Base-by-base conservation (phyloP, 2,329 filamentous ascomycete genomes). In the Arthrobotrys entomopaga region DNA sequence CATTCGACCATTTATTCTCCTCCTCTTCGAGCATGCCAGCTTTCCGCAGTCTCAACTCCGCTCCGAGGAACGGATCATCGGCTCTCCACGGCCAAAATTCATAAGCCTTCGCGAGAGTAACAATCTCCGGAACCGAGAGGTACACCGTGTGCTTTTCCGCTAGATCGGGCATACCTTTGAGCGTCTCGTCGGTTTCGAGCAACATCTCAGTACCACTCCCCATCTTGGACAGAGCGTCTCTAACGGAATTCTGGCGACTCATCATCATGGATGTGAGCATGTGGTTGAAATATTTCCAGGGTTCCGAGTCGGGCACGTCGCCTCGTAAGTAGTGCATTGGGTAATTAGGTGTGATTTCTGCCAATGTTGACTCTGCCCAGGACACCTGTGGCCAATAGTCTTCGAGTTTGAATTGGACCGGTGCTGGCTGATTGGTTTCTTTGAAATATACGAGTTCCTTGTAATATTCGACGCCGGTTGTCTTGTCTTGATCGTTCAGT, bases 371-470 rank as follows among this genome's bases (percentile, higher is more conserved):
- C 50, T 65, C 38, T 15, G 69, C 54, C 61, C 65, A 71, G 13
- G 38, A 16, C 24, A 46, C 2, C 11, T 34, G 52, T n/a, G 73
- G 61, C 24, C 69, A 56, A 11, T 69, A 24, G 11, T 70, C 10
- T n/a, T 65, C 46, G 26, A 72, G 16, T 53, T 52, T 15, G 3
- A 80, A 57, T 3, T 75, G 77, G 19, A 78, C 75, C 57, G 80
- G 80, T 22, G 76, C 72, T 59, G 79, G 76, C 42, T 77, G 15
- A 78, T 82, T 76, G 1, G 78, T 53, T 16, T 76, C 67, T 1
- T 82, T 82, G 77, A 84, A 81, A 7, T 88, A 83, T 0, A 82
- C 82, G 0, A 76, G 10, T 0, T 87, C 87, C 34, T 85, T 83
- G 8, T 65, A 74, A 0, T 86, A 64, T 0, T 83, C 83, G 0